A percentile compares a stretch with the other conserved stretches of the same genome.
These are phyloP conservation scores for Pseudogymnoascus sp. DNA, from an alignment of 2,329 filamentous ascomycete genomes.

Conservation along the genomic window DNA sequence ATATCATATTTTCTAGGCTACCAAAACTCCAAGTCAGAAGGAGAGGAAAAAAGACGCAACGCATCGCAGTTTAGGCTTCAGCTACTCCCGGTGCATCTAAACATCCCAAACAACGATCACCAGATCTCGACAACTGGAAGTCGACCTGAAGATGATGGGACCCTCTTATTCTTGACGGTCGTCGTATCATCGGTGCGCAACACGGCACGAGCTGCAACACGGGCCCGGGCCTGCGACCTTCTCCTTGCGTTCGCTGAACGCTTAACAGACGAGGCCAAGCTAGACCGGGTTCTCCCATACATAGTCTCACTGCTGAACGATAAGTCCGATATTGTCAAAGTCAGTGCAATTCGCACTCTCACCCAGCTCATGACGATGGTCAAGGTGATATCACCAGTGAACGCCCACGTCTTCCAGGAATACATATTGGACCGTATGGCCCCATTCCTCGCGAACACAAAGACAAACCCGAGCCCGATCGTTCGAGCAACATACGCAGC, in stretches of 20 bases:
- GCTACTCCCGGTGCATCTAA: conserved; percentile 73
- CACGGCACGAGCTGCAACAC: conserved; percentile 79
- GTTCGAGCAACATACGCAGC: conserved; percentile 89
- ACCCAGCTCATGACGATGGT: conserved; percentile 85
- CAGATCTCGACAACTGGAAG: conserved; percentile 53
- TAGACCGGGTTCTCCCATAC: conserved; percentile 89
- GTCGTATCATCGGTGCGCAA: conserved; percentile 84
- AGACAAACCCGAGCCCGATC: conserved; percentile 54
- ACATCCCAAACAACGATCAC: conserved; percentile 78
- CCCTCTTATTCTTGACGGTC: conserved; percentile 82
- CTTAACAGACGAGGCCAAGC: conserved; percentile 87
- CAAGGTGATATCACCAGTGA: conserved; percentile 73
- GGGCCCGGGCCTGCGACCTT: conserved; percentile 82
- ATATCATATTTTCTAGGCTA: conserved; percentile 91
- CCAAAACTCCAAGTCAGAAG: conserved; percentile 34
- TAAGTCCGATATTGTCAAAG: conserved; percentile 72
- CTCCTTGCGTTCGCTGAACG: conserved; percentile 85
- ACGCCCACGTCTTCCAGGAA: conserved; percentile 61
- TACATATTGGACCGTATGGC: conserved; percentile 61
- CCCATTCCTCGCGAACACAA: conserved; percentile 45
- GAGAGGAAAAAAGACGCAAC: conserved; percentile 22
- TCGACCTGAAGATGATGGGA: conserved; percentile 72
- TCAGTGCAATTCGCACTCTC: conserved; percentile 76
- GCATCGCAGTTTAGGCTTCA: conserved; percentile 45
- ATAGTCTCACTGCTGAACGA: conserved; percentile 77